Evolutionary conservation across 2,329 filamentous ascomycete genomes (phyloP), one percentile per base, ranked within the genome.

Genomic region (Leptoxyphium fumago): DNA sequence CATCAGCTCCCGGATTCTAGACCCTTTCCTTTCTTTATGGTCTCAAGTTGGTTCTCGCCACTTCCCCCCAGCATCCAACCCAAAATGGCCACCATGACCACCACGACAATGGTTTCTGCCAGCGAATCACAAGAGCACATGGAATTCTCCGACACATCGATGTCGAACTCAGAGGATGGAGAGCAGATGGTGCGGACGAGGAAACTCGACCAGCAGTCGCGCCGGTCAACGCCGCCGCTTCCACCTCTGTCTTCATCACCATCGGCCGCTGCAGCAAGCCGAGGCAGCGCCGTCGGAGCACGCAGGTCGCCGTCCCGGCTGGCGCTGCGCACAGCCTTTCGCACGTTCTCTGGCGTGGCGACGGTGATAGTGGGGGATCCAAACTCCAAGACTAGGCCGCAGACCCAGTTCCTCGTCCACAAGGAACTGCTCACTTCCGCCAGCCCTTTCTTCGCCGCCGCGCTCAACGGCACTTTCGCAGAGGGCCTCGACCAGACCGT

Each of bases 401-500:
- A 53, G 15, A 64, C 59, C 5, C 61, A 55, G 13, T 73, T 69
- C 52, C 57, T 63, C 42, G 56, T 73, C 10, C 70, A 73, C 56
- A 68, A 65, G 39, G 63, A 67, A 32, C 62, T 72, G 29, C 60
- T 72, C n/a, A 66, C 64, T 2, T 47, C 54, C 7, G 60, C 66
- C 51, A 70, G 66, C 2, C 65, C 68, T 17, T 73, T 72, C 59
- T 73, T 74, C 58, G 63, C 66, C 42, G 69, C 69, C 38, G 68
- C 69, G 2, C 64, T 73, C 40, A 66, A 64, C 28, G 63, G 66
- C 42, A 54, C 60, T 9, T 73, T 72, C 51, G 57, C 63, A 39
- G 69, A 73, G 59, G 63, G 64, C 18, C 50, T 57, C 17, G 56
- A 62, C 17, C 63, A 69, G 43, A 56, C 55, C 9, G 62, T 72